phyloP scores from a whole-genome alignment of 1,139 yeast species.

The Hansenula sp. region DNA sequence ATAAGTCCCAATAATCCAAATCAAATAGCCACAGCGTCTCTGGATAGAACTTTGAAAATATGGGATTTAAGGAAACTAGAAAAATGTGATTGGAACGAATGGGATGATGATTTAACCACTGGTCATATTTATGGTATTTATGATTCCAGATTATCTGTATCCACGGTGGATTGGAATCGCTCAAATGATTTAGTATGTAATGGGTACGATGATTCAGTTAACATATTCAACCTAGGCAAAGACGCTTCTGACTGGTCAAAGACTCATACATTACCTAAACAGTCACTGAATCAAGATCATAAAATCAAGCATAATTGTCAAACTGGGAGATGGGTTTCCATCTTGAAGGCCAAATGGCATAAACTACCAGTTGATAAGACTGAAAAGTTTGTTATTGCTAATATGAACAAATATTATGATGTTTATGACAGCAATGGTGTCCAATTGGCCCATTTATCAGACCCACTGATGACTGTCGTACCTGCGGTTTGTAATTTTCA shows the following conservation, averaged over 20 bases:
- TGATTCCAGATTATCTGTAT: conserved; percentile 71
- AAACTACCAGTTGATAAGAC: conserved; percentile 60
- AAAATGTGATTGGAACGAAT: conserved; percentile 43
- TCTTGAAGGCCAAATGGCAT: conserved; percentile 85
- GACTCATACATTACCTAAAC: conserved; percentile 26
- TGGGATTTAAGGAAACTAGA: conserved; percentile 75
- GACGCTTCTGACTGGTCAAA: conserved; percentile 20
- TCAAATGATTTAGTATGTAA: conserved; percentile 80
- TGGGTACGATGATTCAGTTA: conserved; percentile 85
- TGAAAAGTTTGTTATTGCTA: conserved; percentile 85
- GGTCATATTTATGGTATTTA: conserved; percentile 62
- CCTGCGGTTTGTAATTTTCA: conserved; percentile 88
- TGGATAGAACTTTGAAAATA: conserved; percentile 76
- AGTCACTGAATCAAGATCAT: conserved; percentile 47
- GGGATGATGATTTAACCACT: conserved; percentile 34
- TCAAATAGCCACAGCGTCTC: conserved; percentile 80
- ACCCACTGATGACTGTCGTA: conserved; percentile 60
- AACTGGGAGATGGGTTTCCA: conserved; percentile 95
- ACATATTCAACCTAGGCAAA: conserved; percentile 45
- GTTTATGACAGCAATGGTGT: conserved; percentile 73
- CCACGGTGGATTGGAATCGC: conserved; percentile 82
- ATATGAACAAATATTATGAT: conserved; percentile 87
- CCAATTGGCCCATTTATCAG: conserved; percentile 70
- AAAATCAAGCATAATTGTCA: conserved; percentile 86
- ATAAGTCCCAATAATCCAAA: conserved; percentile 61